A percentile compares a stretch with the other conserved stretches of the same genome.
phyloP scores from a whole-genome alignment of 805 yeast species.

The Zygosaccharomyces gambellarensis region DNA sequence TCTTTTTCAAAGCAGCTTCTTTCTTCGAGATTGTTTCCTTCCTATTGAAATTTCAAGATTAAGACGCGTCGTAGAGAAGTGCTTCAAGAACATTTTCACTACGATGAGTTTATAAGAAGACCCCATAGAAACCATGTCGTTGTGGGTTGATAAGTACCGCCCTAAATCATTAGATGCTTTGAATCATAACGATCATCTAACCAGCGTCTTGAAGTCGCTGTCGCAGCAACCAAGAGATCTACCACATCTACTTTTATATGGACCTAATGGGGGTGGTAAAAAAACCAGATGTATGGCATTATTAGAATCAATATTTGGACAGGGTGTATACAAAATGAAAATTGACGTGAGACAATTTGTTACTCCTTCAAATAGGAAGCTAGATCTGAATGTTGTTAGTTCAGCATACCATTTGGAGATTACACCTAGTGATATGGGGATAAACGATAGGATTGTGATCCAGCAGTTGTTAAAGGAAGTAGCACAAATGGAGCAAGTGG shows the following conservation, averaged over 20 bases:
- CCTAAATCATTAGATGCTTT: constrained; percentile 64
- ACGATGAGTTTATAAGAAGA: neutral
- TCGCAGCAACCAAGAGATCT: constrained; percentile 50
- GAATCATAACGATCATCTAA: constrained; percentile 61
- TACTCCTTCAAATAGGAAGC: constrained; percentile 66
- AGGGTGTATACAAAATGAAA: constrained; percentile 75
- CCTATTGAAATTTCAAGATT: constrained; percentile 1
- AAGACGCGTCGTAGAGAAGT: constrained; percentile 3
- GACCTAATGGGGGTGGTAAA: constrained; percentile 96
- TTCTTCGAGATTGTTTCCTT: neutral
- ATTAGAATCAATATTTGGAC: constrained; percentile 73
- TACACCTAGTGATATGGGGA: constrained; percentile 96
- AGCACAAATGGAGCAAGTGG: constrained; percentile 95
- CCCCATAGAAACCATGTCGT: constrained; percentile 53
- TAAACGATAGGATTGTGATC: constrained; percentile 89
- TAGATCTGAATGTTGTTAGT: constrained; percentile 90
- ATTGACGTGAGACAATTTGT: constrained; percentile 85
- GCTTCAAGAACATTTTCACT: neutral
- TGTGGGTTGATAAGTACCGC: constrained; percentile 95
- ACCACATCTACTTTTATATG: constrained; percentile 89
- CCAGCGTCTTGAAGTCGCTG: constrained; percentile 55
- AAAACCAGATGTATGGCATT: constrained; percentile 87
- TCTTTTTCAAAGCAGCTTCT: neutral
- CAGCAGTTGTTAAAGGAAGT: constrained; percentile 91
- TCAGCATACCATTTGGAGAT: constrained; percentile 88